Base-by-base conservation (phyloP, 257 asterid genomes). In the Scutellaria galericulata region DNA sequence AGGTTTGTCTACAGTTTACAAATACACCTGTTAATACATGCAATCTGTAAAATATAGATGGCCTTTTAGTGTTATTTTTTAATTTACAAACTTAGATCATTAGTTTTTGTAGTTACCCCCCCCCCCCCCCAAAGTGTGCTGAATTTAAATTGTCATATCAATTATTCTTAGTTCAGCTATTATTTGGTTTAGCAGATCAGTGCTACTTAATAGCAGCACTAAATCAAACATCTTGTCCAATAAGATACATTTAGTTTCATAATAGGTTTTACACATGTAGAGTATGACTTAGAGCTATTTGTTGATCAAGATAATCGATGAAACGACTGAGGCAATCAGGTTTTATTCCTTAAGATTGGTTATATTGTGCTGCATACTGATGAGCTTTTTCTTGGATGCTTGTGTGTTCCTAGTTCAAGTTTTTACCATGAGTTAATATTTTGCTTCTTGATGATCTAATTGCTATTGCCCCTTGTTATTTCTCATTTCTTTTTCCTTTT, bases 381-480 rank as follows among this genome's bases (percentile, higher is more conserved):
- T 27, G 42, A 71, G 20, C 13, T 11, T 50, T 44, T 31, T 72
- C 46, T 6, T 46, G 22, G 20, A 24, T 20, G 13, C 7, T 71
- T 24, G 1, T 9, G 14, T 18, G 14, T 39, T 14, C 65, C 31
- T 14, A 39, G 51, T 62, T 52, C 1, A 14, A 18, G 44, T 9
- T 14, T 18, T 10, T 35, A 5, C 14, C 5, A 31, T 35, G 18
- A 53, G 45, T 52, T 45, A 5, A 15, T 22, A 47, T 11, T 15
- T 45, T 56, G 66, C 7, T 59, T 54, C 6, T 9, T 22, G 13
- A 42, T 60, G 54, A 59, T 54, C 57, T 74, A 45, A 13, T 74
- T 24, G 59, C 40, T 48, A 11, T 13, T 60, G 59, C 8, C 46
- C 47, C 59, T 27, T 53, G 37, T 9, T 44, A 35, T 12, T 55